phyloP scores from a whole-genome alignment of 345 rosid genomes.

The Passiflora organensis region DNA sequence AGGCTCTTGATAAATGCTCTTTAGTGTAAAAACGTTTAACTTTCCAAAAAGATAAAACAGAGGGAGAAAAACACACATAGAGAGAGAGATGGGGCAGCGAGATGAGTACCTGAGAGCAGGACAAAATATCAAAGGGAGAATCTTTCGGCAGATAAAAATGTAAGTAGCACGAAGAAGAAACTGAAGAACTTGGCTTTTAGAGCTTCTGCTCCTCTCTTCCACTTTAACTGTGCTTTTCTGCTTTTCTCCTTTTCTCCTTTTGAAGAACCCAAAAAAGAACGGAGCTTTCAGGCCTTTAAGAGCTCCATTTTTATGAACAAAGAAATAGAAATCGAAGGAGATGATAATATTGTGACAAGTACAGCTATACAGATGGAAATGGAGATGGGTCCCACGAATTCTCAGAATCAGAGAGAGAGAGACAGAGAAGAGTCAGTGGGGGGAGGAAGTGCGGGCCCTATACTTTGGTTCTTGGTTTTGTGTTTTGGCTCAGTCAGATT shows the following conservation, averaged over 20 bases:
- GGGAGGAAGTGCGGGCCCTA: too few species aligned
- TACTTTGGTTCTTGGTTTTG: too few species aligned
- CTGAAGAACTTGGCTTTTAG: background rate
- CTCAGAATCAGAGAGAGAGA: too few species aligned
- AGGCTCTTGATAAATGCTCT: conserved; percentile 14
- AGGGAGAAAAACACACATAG: background rate
- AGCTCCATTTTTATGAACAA: background rate
- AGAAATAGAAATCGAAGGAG: background rate
- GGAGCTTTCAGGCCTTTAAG: background rate
- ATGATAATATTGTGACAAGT: background rate
- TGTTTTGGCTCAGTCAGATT: too few species aligned
- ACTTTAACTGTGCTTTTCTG: background rate
- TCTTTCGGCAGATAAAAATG: background rate
- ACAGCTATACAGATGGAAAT: conserved; percentile 7
- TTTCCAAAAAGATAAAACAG: background rate
- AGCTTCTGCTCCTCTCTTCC: background rate
- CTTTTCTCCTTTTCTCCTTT: background rate
- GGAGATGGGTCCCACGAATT: conserved; percentile 10
- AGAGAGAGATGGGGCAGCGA: conserved; percentile 2
- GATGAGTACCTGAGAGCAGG: background rate
- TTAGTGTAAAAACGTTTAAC: conserved; percentile 11
- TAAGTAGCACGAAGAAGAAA: background rate
- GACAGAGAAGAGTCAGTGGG: too few species aligned
- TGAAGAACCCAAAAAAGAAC: background rate
- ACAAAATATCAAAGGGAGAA: background rate